phyloP scores from a whole-genome alignment of 495 filamentous ascomycete genomes.

The Chaetomium tenue region DNA sequence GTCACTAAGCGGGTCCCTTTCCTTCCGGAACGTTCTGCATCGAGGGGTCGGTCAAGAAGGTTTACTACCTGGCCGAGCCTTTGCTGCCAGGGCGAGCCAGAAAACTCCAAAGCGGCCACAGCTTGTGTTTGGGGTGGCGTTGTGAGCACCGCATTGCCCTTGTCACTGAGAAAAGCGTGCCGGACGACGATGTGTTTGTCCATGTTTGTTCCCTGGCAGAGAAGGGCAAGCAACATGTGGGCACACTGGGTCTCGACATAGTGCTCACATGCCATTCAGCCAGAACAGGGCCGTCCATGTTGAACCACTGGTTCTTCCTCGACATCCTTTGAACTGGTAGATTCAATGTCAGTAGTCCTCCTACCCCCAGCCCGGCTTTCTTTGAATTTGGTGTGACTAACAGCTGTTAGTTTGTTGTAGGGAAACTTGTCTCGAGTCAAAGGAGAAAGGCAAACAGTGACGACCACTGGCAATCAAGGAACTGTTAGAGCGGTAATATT shows the following conservation, averaged over 20 bases:
- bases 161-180: not conserved
- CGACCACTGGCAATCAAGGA: not conserved
- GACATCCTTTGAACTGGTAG: not conserved
- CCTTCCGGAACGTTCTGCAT: not conserved
- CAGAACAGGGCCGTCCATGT: not conserved
- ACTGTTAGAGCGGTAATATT: not conserved
- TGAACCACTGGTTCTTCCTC: not conserved
- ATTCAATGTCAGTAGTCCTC: not conserved
- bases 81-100: not conserved
- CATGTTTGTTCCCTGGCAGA: not conserved
- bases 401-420: not conserved
- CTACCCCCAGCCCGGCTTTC: not conserved
- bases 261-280: not conserved
- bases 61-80: not conserved
- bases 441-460: not conserved
- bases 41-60: not conserved
- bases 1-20: constrained; percentile 5
- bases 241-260: too few species aligned
- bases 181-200: not conserved
- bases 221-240: not conserved
- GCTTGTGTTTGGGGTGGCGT: not conserved
- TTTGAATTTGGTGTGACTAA: not conserved
- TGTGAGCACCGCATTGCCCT: not conserved
- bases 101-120: not conserved
- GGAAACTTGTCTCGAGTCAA: not conserved